A percentile compares a stretch with the other conserved stretches of the same genome.
phyloP scores from a whole-genome alignment of 208 protist species.

The Kentomonas sorsogonicus region DNA sequence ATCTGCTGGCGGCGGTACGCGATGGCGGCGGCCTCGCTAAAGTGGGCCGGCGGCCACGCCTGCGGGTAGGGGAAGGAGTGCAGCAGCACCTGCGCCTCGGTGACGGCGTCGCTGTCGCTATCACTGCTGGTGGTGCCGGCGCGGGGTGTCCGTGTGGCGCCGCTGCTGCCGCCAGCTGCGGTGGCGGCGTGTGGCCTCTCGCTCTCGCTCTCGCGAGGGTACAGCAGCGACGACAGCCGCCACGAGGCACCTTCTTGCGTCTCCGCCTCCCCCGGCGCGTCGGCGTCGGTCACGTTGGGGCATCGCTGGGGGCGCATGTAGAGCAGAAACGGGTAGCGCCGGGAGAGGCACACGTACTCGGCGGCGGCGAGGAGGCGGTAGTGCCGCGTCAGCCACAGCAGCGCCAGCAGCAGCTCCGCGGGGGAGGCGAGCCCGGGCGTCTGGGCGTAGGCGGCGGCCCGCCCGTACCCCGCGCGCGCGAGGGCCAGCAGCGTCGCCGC shows the following conservation, averaged over 20 bases:
- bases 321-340: slow-evolving; percentile 54
- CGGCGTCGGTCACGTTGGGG: too few relatives aligned
- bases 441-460: slow-evolving; percentile 29
- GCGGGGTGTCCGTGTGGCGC: not conserved
- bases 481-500: not conserved
- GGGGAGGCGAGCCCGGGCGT: slow-evolving; percentile 36
- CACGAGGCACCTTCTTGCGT: too few relatives aligned
- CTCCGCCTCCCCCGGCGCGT: too few relatives aligned
- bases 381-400: slow-evolving; percentile 74
- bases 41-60: slow-evolving; percentile 64
- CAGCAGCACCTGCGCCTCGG: slow-evolving; percentile 20
- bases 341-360: slow-evolving; percentile 61
- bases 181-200: too few relatives aligned
- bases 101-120: not conserved
- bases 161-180: not conserved
- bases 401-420: slow-evolving; percentile 57
- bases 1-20: slow-evolving; percentile 36
- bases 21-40: slow-evolving; percentile 43
- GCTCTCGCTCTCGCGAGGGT: too few relatives aligned
- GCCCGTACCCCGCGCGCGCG: too few relatives aligned
- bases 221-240: too few relatives aligned
- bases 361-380: slow-evolving; percentile 56
- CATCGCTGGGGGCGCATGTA: too few relatives aligned
- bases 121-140: not conserved
- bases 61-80: slow-evolving; percentile 28